Evolutionary conservation across 2,329 filamentous ascomycete species (phyloP), one percentile per base, ranked within the genome.

Genomic region (Thelonectria olida): DNA sequence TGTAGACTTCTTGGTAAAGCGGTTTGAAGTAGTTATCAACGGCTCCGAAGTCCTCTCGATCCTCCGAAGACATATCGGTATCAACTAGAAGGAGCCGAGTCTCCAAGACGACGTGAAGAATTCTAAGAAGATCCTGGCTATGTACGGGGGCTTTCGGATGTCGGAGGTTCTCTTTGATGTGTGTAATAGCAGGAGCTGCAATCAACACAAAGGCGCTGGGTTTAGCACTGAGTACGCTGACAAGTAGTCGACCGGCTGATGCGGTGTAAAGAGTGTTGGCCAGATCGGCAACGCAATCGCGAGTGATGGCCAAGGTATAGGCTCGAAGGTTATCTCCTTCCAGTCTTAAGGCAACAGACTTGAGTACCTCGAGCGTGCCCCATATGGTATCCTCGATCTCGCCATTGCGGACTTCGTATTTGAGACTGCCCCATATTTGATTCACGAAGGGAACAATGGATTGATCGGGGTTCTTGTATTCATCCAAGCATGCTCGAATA

Each of bases 351-450:
- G 84, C 78, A 3, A 87, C 76, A 9, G 82, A 78, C 31, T 81
- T 80, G 53, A 88, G 80, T 4, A 85, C 83, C 45, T 83, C 82
- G 15, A 88, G 74, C 1, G 85, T 87, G 3, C 82, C 82, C 69
- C 85, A 82, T 13, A 88, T 84, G 1, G 81, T 82, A 62, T 88
- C 86, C 61, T 84, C 81, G 8, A 85, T 80, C 61, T 88, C 86
- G 12, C 86, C 86, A 54, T 88, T 87, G 31, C 86, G 83, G 12
- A 88, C 86, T 64, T 88, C 86, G 62, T 87, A 88, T 69, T 88
- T 88, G 47, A 88, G 81, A n/a, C 85, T 85, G 27, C 79, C 78
- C 86, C 86, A 88, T 47, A 87, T 81, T 44, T 82, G 79, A 50
- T 81, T 77, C 17, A 80, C 75, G 49, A 83, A 81, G 0, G 85